Conservation (phyloP, 371 early-diverging fungal genomes). For the Lichtheimia corymbifera region DNA sequence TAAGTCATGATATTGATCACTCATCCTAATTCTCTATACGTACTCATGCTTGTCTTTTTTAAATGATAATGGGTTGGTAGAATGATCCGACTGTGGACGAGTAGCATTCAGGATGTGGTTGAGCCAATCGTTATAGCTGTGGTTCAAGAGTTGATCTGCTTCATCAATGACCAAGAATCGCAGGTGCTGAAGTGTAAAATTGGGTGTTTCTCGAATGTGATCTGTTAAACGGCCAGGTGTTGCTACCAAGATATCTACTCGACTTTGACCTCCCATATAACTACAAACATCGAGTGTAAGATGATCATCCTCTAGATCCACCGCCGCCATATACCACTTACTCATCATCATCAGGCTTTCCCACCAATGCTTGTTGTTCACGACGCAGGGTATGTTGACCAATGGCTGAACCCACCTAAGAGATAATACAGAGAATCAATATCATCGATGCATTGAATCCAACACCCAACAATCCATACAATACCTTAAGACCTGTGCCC, state of each 20-base stretch:
- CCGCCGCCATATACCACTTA: no score
- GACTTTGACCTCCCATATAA: slow-evolving; percentile 60
- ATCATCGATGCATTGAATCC: not conserved
- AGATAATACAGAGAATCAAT: not conserved
- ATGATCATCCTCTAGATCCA: no score
- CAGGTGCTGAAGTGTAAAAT: slow-evolving; percentile 89
- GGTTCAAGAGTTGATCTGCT: slow-evolving; percentile 93
- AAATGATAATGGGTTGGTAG: slow-evolving; percentile 18
- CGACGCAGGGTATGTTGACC: slow-evolving; percentile 80
- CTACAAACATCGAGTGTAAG: slow-evolving; percentile 13
- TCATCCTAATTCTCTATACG: not conserved
- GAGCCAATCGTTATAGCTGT: slow-evolving; percentile 94
- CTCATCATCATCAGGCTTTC: slow-evolving; percentile 28
- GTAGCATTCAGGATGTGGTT: slow-evolving; percentile 78
- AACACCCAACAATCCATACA: slow-evolving; percentile 3
- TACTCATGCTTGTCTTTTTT: slow-evolving; percentile 32
- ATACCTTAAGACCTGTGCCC: slow-evolving; percentile 71
- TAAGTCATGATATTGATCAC: not conserved
- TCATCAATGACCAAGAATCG: slow-evolving; percentile 93
- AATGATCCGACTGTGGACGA: slow-evolving; percentile 37
- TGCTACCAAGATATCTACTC: slow-evolving; percentile 90
- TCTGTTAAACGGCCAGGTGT: slow-evolving; percentile 97
- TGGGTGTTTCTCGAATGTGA: slow-evolving; percentile 80
- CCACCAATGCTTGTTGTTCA: slow-evolving; percentile 75
- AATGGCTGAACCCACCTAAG: slow-evolving; percentile 64